A percentile compares a stretch with the other conserved stretches of the same genome.
Conservation (phyloP, 257 asterid genomes). For the Cruciata laevipes region DNA sequence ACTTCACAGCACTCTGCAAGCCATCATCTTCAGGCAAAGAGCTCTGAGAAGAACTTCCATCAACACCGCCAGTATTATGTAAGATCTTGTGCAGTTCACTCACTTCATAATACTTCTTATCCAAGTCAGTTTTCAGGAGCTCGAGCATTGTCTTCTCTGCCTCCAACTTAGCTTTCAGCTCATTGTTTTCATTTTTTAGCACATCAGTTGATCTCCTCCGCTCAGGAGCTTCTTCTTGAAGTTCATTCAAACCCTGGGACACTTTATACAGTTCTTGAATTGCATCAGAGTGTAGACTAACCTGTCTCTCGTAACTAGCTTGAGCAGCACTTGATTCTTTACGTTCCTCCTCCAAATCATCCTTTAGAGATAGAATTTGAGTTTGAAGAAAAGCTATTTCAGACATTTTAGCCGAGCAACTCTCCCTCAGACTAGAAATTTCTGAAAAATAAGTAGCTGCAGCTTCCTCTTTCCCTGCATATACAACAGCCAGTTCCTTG, state of each 20-base stretch:
- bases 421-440: conserved; percentile 59
- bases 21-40: conserved; percentile 54
- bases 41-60: conserved; percentile 45
- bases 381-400: conserved; percentile 56
- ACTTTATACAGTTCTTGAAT: conserved; percentile 89
- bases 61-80: conserved; percentile 48
- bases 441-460: conserved; percentile 54
- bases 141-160: conserved; percentile 60
- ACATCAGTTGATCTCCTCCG: conserved; percentile 51
- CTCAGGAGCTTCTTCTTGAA: conserved; percentile 65
- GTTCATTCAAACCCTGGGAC: conserved; percentile 60
- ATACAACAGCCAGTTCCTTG: conserved; percentile 56
- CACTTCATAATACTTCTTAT: conserved; percentile 58
- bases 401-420: conserved; percentile 59
- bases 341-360: conserved; percentile 73
- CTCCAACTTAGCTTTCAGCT: conserved; percentile 72
- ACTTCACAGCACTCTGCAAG: conserved; percentile 65
- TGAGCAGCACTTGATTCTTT: conserved; percentile 69
- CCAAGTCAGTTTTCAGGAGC: conserved; percentile 61
- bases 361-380: conserved; percentile 53
- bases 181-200: conserved; percentile 45
- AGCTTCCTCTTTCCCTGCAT: conserved; percentile 74
- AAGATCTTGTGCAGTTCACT: conserved; percentile 80
- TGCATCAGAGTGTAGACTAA: conserved; percentile 82
- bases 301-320: conserved; percentile 92